Base-by-base conservation (phyloP, 805 yeast species). In the Diddensiella caesifluorescens region DNA sequence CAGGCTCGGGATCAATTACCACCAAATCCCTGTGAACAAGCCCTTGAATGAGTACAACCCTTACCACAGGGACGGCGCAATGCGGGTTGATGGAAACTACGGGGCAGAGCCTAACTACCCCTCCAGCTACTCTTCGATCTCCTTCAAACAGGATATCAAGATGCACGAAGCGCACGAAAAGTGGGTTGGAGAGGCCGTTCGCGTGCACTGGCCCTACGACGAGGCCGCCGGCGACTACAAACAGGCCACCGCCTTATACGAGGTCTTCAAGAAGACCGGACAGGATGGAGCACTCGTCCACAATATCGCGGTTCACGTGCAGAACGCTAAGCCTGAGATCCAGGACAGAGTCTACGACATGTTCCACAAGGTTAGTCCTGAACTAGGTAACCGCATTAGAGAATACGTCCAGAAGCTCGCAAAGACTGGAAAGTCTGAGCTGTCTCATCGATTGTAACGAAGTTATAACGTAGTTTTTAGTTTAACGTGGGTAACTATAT, bases 201-300 rank as follows among this genome's bases (percentile, higher is more conserved):
- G 90, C 50, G 84, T 75, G 78, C 92, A 87, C 68, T 88, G 96
- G 96, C 73, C 74, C 44, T 75, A 75, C 42, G 67, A 73, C 21
- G 65, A 64, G 20, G 82, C 79, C 39, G 86, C 76, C 46, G 67
- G 68, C 51, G 95, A 89, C 67, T 89, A 68, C 62, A 73, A 64
- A 49, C 96, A 89, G 69, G 83, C 95, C 38, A 69, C 80, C 48
- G 79, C 63, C 25, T 73, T 89, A 56, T 90, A 87, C 79, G 71
- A 82, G 45, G 92, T 85, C 26, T 73, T 85, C 41, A 80, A 67
- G 60, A 77, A 80, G 56, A 78, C 83, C 12, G 87, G 88, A 54
- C 95, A 86, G 65, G 96, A 87, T 68, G 75, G 72, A 56, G 77
- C 86, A 54, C 71, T 90, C 59, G 84, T 89, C 37, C 85, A 82